phyloP scores from a whole-genome alignment of 352 stramenopile species.

The Globisporangium irregulare region DNA sequence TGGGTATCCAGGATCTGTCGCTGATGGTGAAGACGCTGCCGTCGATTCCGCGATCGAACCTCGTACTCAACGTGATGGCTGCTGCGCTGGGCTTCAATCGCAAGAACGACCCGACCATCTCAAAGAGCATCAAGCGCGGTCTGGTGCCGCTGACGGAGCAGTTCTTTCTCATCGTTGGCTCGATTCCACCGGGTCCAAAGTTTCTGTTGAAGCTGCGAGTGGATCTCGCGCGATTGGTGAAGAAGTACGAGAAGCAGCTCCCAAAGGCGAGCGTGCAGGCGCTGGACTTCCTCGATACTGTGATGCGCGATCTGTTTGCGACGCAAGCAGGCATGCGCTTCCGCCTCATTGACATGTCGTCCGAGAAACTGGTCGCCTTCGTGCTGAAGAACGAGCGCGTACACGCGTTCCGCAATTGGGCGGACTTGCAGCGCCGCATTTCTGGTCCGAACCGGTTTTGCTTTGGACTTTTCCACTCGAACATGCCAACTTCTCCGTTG shows the following conservation, averaged over 20 bases:
- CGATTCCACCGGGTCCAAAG: conserved; percentile 62
- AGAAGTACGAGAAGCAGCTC: conserved; percentile 45
- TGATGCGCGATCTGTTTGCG: conserved; percentile 83
- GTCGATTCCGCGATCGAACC: conserved; percentile 68
- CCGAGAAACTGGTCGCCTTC: conserved; percentile 62
- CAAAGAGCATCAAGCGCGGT: conserved; percentile 82
- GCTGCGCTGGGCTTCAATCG: conserved; percentile 74
- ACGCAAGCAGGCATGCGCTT: conserved; percentile 82
- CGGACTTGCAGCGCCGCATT: conserved; percentile 62
- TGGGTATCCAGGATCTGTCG: conserved; percentile 77
- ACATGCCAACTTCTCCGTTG: conserved; percentile 66
- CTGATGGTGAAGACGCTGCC: conserved; percentile 80
- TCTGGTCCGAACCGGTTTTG: conserved; percentile 63
- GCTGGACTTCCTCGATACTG: conserved; percentile 75
- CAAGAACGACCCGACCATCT: conserved; percentile 80
- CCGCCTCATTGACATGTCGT: conserved; percentile 68
- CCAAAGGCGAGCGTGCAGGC: conserved; percentile 49
- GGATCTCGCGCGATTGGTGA: conserved; percentile 54
- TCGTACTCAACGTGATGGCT: conserved; percentile 79
- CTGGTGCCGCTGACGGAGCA: conserved; percentile 79
- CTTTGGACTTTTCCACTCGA: conserved; percentile 82
- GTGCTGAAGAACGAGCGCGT: conserved; percentile 80
- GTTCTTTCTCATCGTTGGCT: conserved; percentile 74
- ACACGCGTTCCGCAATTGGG: conserved; percentile 64
- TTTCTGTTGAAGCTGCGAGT: conserved; percentile 73